A percentile compares a stretch with the other conserved stretches of the same genome.
phyloP scores from a whole-genome alignment of 2,329 filamentous ascomycete genomes.

The Neofusicoccum umdonicola region DNA sequence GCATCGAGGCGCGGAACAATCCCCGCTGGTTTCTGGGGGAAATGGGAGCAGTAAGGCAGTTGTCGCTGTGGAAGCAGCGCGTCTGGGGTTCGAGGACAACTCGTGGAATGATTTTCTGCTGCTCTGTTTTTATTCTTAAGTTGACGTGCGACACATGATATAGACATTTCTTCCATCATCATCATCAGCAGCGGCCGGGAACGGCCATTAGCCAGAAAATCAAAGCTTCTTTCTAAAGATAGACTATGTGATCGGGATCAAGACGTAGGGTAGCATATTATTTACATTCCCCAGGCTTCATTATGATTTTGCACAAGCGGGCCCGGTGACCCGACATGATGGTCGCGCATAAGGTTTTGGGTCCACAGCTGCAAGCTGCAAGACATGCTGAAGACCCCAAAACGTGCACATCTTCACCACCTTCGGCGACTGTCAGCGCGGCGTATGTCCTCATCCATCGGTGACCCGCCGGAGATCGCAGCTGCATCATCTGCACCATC shows the following conservation, averaged over 20 bases:
- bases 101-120: background rate
- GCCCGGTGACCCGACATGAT: background rate
- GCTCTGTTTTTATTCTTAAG: background rate
- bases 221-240: background rate
- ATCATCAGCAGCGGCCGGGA: background rate
- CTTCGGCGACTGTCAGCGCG: background rate
- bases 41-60: background rate
- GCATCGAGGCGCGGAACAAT: background rate
- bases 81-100: background rate
- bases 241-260: too few species aligned
- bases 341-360: background rate
- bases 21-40: background rate
- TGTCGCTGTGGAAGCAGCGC: background rate
- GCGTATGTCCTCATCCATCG: too few species aligned
- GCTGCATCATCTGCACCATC: too few species aligned
- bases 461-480: too few species aligned
- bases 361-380: slow-evolving; percentile 1
- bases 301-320: background rate
- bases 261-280: too few species aligned
- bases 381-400: background rate
- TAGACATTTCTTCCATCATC: background rate
- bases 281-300: too few species aligned
- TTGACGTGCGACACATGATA: background rate
- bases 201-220: background rate
- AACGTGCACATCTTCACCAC: background rate